These are phyloP conservation scores for Evernia prunastri DNA, from an alignment of 495 filamentous ascomycete species.

Conservation along the genomic window DNA sequence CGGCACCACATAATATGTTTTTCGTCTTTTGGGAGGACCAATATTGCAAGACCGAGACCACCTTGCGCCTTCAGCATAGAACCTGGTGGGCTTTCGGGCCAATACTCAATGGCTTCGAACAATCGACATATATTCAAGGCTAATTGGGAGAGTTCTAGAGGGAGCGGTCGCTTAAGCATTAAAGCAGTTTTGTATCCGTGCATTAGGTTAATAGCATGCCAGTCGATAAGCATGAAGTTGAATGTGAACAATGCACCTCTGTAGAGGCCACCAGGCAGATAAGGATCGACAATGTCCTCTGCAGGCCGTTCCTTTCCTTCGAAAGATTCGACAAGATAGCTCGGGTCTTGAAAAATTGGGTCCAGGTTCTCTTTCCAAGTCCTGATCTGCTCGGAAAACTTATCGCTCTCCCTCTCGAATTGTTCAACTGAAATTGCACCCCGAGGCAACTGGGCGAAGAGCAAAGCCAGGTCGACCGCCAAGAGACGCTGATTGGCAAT, in stretches of 20 bases:
- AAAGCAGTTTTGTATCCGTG: slow-evolving; percentile 64
- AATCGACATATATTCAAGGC: slow-evolving; percentile 67
- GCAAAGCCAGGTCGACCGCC: slow-evolving; percentile 69
- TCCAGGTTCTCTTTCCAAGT: slow-evolving; percentile 54
- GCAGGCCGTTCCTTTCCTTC: slow-evolving; percentile 43
- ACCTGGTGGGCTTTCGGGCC: slow-evolving; percentile 62
- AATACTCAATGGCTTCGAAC: slow-evolving; percentile 69
- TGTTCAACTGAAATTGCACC: slow-evolving; percentile 58
- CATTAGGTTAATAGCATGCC: slow-evolving; percentile 72
- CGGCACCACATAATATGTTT: slow-evolving; percentile 78
- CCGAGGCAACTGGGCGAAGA: slow-evolving; percentile 61
- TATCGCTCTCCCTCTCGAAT: slow-evolving; percentile 56
- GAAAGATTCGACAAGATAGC: slow-evolving; percentile 54
- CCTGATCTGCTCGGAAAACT: slow-evolving; percentile 47
- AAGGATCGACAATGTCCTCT: slow-evolving; percentile 67
- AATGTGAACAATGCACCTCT: slow-evolving; percentile 60
- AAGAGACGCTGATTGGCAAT: slow-evolving; percentile 64
- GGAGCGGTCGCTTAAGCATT: slow-evolving; percentile 43
- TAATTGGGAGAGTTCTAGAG: slow-evolving; percentile 49
- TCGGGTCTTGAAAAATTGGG: slow-evolving; percentile 49
- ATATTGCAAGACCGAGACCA: slow-evolving; percentile 62
- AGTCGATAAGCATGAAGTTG: slow-evolving; percentile 71
- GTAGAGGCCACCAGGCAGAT: slow-evolving; percentile 59
- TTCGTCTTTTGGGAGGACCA: slow-evolving; percentile 69
- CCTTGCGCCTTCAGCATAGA: slow-evolving; percentile 67